phyloP scores from a whole-genome alignment of 495 filamentous ascomycete genomes.

The Tetracladium setigerum region DNA sequence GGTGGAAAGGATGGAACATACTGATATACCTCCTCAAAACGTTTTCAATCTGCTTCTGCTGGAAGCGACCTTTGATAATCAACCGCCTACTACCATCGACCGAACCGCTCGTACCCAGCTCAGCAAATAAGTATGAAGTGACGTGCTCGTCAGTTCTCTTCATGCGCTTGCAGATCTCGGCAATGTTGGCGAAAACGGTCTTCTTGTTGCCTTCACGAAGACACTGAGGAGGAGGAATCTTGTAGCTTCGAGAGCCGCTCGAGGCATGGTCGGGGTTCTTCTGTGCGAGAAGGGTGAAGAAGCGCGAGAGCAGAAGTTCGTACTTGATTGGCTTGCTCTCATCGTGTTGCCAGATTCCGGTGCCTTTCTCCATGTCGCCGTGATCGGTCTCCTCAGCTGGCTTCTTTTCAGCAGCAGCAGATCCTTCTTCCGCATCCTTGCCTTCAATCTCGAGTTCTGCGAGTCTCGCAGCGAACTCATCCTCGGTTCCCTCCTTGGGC shows the following conservation, averaged over 20 bases:
- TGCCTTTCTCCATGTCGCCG: conserved; percentile 83
- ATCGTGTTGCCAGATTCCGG: conserved; percentile 88
- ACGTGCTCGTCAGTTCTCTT: conserved; percentile 97
- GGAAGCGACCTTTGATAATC: conserved; percentile 98
- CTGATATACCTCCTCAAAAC: conserved; percentile 90
- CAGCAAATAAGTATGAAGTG: conserved; percentile 92
- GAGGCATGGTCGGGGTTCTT: conserved; percentile 92
- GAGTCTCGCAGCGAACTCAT: conserved; percentile 50
- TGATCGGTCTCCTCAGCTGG: conserved; percentile 44
- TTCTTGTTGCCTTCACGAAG: conserved; percentile 99
- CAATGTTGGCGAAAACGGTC: conserved; percentile 98
- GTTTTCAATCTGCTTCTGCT: conserved; percentile 96
- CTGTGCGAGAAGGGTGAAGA: conserved; percentile 85
- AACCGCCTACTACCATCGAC: conserved; percentile 88
- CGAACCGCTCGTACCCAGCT: conserved; percentile 91
- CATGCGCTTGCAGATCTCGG: conserved; percentile 79
- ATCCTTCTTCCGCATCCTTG: conserved; percentile 62
- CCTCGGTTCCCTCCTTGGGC: conserved; percentile 53
- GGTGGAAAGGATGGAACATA: conserved; percentile 32
- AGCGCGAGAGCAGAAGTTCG: conserved; percentile 74
- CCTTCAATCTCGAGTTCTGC: conserved; percentile 73
- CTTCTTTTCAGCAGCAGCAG: conserved; percentile 36
- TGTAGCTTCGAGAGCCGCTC: conserved; percentile 85
- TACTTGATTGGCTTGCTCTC: conserved; percentile 70
- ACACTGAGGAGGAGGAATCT: conserved; percentile 98